Conservation (phyloP, 1,284 basidiomycete species). For the Trametes pubescens region DNA sequence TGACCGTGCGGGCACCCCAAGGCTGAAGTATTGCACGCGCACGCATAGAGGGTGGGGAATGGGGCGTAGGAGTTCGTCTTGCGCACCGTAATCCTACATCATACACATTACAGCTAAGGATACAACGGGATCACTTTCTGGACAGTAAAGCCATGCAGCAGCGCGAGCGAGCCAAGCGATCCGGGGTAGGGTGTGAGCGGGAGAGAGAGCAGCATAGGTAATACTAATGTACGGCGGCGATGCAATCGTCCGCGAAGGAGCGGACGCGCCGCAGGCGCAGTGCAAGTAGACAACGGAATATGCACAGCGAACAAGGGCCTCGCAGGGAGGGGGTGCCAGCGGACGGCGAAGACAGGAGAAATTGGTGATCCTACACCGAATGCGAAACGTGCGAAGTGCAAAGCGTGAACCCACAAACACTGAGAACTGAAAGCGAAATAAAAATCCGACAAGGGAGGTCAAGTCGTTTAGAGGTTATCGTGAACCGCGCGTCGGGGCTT, state of each 20-base stretch:
- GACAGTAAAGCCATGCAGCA: slow-evolving; percentile 12
- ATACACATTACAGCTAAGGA: slow-evolving; percentile 33
- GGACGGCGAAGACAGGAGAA: background rate
- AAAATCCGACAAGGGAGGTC: background rate
- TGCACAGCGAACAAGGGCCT: slow-evolving; percentile 22
- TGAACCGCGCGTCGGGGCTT: slow-evolving; percentile 15
- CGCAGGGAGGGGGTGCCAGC: background rate
- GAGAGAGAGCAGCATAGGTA: slow-evolving; percentile 6
- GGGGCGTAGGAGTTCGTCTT: slow-evolving; percentile 13
- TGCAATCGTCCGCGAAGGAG: slow-evolving; percentile 29
- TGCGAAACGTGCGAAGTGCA: background rate
- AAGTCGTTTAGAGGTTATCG: background rate
- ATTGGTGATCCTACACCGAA: background rate
- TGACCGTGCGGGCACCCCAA: background rate
- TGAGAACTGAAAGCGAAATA: background rate
- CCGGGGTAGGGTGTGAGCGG: background rate
- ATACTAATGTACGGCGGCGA: slow-evolving; percentile 20
- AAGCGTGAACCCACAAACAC: background rate
- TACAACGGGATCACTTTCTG: slow-evolving; percentile 30
- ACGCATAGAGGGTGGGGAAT: background rate
- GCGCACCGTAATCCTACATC: slow-evolving; percentile 28
- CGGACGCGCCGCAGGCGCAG: slow-evolving; percentile 28
- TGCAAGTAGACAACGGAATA: slow-evolving; percentile 9
- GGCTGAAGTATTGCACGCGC: no score
- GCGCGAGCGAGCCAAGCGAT: slow-evolving; percentile 16